A percentile compares a stretch with the other conserved stretches of the same genome.
These are phyloP conservation scores for Hyparrhenia diplandra DNA, from an alignment of 176 grass and related monocot genomes.

Conservation along the genomic window DNA sequence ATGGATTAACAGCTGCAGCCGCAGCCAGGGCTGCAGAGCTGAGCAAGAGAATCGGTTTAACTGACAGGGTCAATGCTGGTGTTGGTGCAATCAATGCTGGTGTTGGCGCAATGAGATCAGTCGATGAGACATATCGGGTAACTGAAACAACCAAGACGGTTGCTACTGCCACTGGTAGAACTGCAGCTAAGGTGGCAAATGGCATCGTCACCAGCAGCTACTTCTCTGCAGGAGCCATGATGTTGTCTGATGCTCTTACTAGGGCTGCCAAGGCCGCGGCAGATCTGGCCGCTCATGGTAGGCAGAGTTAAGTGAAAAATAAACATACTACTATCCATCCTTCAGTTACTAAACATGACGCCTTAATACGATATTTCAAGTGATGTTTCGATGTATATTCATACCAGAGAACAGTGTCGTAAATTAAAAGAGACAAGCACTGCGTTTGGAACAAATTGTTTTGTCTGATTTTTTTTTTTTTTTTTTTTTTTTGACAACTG, in stretches of 20 bases:
- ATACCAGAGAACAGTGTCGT: slow-evolving; percentile 13
- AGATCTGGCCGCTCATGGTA: slow-evolving; percentile 72
- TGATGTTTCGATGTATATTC: background rate
- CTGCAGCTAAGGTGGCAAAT: slow-evolving; percentile 52
- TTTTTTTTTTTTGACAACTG: no score
- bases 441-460: slow-evolving; percentile 14
- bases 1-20: slow-evolving; percentile 55
- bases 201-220: slow-evolving; percentile 85
- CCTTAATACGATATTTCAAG: background rate
- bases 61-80: slow-evolving; percentile 71
- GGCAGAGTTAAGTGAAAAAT: slow-evolving; percentile 38
- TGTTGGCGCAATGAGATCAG: slow-evolving; percentile 62
- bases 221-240: slow-evolving; percentile 80
- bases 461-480: no score
- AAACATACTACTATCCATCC: slow-evolving; percentile 6
- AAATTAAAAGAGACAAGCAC: background rate
- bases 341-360: slow-evolving; percentile 3
- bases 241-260: slow-evolving; percentile 72
- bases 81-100: no score
- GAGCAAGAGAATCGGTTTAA: slow-evolving; percentile 78
- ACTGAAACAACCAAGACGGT: slow-evolving; percentile 67
- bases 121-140: slow-evolving; percentile 71
- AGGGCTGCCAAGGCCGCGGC: slow-evolving; percentile 65
- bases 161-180: slow-evolving; percentile 54
- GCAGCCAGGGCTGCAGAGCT: slow-evolving; percentile 70